These are phyloP conservation scores for Thelephora terrestris DNA, from an alignment of 1,284 basidiomycete species.

Conservation along the genomic window DNA sequence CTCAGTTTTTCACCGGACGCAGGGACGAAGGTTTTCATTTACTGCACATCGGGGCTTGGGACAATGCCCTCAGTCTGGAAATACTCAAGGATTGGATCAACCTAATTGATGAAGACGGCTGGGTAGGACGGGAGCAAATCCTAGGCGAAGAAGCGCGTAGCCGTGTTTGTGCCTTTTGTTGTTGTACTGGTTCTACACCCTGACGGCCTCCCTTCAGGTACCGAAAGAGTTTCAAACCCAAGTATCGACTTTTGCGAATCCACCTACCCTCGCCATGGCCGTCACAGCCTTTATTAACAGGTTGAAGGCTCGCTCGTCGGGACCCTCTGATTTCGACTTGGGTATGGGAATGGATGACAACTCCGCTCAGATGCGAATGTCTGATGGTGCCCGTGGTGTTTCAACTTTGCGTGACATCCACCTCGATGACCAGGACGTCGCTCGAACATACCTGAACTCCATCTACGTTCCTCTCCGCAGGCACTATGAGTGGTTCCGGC, in stretches of 20 bases:
- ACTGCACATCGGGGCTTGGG: constrained; percentile 84
- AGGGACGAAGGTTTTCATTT: constrained; percentile 97
- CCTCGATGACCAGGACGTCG: constrained; percentile 49
- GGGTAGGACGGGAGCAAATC: constrained; percentile 94
- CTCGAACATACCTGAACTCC: constrained; percentile 58
- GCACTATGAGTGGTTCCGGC: constrained; percentile 94
- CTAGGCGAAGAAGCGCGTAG: constrained; percentile 91
- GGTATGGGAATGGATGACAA: constrained; percentile 49
- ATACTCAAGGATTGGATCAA: constrained; percentile 86
- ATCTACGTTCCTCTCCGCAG: constrained; percentile 80
- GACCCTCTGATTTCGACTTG: constrained; percentile 48
- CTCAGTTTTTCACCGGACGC: constrained; percentile 2
- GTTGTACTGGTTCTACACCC: neutral
- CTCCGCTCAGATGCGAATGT: constrained; percentile 35
- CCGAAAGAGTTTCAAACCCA: constrained; percentile 86
- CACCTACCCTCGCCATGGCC: constrained; percentile 87
- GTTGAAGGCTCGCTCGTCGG: constrained; percentile 37
- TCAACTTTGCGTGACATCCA: constrained; percentile 33
- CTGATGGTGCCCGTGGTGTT: constrained; percentile 12
- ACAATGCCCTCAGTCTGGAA: constrained; percentile 83
- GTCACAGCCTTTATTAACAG: constrained; percentile 81
- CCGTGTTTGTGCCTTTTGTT: constrained; percentile 37
- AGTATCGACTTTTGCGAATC: constrained; percentile 89
- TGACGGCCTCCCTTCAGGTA: constrained; percentile 38
- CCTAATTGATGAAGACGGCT: constrained; percentile 87